Evolutionary conservation across 2,329 filamentous ascomycete species (phyloP), one percentile per base, ranked within the genome.

Genomic region (Sclerotinia sclerotiorum): DNA sequence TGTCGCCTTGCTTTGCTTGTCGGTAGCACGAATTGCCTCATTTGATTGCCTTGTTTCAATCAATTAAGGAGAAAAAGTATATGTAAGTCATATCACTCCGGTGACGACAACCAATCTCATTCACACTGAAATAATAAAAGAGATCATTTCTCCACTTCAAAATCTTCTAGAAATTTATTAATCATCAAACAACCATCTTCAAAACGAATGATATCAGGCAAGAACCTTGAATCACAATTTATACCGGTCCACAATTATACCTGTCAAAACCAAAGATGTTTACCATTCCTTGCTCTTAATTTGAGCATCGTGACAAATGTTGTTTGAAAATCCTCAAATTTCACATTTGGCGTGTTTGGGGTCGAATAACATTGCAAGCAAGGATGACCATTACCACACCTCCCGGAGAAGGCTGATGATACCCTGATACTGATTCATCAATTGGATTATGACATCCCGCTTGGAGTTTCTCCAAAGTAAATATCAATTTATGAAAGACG

Each of bases 321-420:
- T 46, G 24, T 48, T 60, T 46, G 27, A 60, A 46, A 60, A 32
- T 27, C 27, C 24, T 48, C 44, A 24, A 49, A 35, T 35, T n/a
- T 48, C 13, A 51, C 11, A 13, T 39, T 39, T 42, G 13, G 11
- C 1, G 11, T 27, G 15, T 51, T 51, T 6, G 21, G 13, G 60
- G 13, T 39, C n/a, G 5, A 46, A 24, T 11, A 49, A 39, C 4
- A 19, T n/a, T 10, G 19, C 5, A 51, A 17, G 2, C 60, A 63
- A 51, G 60, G 60, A 27, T 63, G 21, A 63, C 60, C 46, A 51
- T 63, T 27, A 63, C 60, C 46, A 51, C 60, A 63, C 46, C 60
- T 27, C 19, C 48, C 2, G 27, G 60, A 63, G 60, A 63, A 63
- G 60, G 46, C 48, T 63, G 60, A 63, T 63, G 46, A 32, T 61